Base-by-base conservation (phyloP, 768 basidiomycete species). In the Hericium alpestre region DNA sequence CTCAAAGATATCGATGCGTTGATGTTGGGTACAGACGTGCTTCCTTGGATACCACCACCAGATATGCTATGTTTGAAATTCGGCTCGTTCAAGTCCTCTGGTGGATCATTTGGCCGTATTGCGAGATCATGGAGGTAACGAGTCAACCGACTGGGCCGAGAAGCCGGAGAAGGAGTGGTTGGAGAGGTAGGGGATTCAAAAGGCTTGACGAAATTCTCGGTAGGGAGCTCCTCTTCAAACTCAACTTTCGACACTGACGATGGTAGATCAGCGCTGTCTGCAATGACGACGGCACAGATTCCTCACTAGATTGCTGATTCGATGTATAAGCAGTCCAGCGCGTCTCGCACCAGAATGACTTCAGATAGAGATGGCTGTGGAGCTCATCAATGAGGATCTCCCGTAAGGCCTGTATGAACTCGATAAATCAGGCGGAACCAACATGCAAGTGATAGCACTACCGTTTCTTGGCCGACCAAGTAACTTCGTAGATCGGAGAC, bases 331-430 rank as follows among this genome's bases (percentile, higher is more conserved):
- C 72, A 16, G 82, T 76, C 96, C 96, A 99, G 32, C 95, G 83
- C 5, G 84, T 80, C 63, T 98, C 95, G 66, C 91, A 93, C 84
- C 93, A 96, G 69, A 93, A 95, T 0, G 88, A 90, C 66, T 95
- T 96, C 58, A 99, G 81, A 70, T 96, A 99, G n/a, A 99, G 72
- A 70, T 99, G 96, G 63, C 84, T 91, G 66, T 98, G 94, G 12
- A 99, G 77, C 66, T 99, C 96, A 62, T 99, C 96, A 7, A 94
- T 76, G 57, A 99, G 73, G 56, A 98, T 96, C 61, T 98, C 96
- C 49, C 89, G 79, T 47, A 99, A 72, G 11, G 90, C 86, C 95
- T 97, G 64, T 38, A 56, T 52, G 38, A 57, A 52, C 57, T 27
- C 57, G 58, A 23, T 4, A 58, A 39, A 56, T 48, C 56, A 46